Conservation (phyloP, 352 stramenopile genomes). For the Plasmopara halstedii region DNA sequence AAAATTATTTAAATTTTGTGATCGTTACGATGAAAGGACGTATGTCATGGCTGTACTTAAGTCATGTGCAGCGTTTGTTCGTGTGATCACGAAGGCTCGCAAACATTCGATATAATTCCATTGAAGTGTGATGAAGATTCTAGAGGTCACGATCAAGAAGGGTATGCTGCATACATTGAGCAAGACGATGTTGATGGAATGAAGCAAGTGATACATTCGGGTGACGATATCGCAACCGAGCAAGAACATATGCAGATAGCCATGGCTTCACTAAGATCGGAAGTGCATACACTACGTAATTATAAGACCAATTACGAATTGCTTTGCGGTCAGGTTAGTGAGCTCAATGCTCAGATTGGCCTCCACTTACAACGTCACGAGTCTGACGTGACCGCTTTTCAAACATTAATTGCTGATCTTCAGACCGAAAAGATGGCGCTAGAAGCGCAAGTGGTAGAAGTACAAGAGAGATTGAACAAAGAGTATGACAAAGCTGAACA, state of each 20-base stretch:
- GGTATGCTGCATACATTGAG: neutral
- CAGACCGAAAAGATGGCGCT: slow-evolving; percentile 35
- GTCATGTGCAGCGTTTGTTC: slow-evolving; percentile 11
- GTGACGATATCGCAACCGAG: slow-evolving; percentile 3
- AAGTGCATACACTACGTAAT: slow-evolving; percentile 47
- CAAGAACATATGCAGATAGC: slow-evolving; percentile 6
- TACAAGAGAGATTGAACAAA: slow-evolving; percentile 10
- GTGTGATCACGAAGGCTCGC: slow-evolving; percentile 1
- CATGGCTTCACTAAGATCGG: slow-evolving; percentile 27
- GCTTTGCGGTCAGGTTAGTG: slow-evolving; percentile 53
- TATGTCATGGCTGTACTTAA: slow-evolving; percentile 13
- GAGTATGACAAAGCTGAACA: slow-evolving; percentile 20
- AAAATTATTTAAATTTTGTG: slow-evolving; percentile 1
- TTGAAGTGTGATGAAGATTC: neutral
- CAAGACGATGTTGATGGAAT: slow-evolving; percentile 4
- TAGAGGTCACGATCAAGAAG: neutral
- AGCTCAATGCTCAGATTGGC: slow-evolving; percentile 63
- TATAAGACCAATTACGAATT: slow-evolving; percentile 78
- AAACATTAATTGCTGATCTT: slow-evolving; percentile 29
- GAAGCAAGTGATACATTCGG: neutral
- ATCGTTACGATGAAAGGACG: slow-evolving; percentile 19
- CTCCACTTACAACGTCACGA: slow-evolving; percentile 66
- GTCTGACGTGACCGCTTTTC: slow-evolving; percentile 42
- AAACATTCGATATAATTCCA: neutral
- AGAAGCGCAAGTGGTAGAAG: slow-evolving; percentile 10